A percentile compares a stretch with the other conserved stretches of the same genome.
phyloP scores from a whole-genome alignment of 139 green algal genomes.

The Closterium sp. region DNA sequence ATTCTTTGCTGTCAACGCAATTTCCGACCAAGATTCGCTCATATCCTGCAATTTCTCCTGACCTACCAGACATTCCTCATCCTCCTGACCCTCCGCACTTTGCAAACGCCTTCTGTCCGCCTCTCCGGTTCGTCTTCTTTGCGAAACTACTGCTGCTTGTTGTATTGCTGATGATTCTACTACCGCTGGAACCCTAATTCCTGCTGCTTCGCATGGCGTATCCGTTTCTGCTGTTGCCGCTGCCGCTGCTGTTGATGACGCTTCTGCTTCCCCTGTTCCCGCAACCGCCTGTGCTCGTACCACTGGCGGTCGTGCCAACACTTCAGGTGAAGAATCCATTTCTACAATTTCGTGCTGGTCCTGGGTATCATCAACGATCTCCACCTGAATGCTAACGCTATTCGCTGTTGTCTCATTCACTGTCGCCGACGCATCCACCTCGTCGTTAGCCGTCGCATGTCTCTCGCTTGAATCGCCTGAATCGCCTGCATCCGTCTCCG shows the following conservation, averaged over 20 bases:
- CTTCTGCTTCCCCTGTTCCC: too few species aligned
- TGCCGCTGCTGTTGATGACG: not conserved
- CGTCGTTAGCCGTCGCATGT: not conserved
- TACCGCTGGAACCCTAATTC: not conserved
- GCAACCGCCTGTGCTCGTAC: too few species aligned
- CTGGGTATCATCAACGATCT: not conserved
- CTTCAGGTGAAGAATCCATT: too few species aligned
- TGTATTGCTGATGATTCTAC: not conserved
- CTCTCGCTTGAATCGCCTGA: not conserved
- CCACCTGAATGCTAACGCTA: not conserved
- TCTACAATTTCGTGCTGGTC: not conserved
- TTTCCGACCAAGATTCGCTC: not conserved
- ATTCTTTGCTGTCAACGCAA: not conserved
- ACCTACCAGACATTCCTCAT: not conserved
- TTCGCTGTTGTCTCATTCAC: not conserved
- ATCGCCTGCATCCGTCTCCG: not conserved
- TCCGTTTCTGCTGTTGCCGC: not conserved
- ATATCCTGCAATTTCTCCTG: not conserved
- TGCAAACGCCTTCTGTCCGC: not conserved
- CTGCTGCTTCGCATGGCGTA: not conserved
- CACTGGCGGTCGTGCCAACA: too few species aligned
- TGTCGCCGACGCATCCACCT: not conserved
- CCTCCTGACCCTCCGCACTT: not conserved
- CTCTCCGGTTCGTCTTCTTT: not conserved
- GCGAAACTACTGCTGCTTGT: not conserved